A percentile compares a stretch with the other conserved stretches of the same genome.
Conservation (phyloP, 1,139 yeast genomes). For the Arxiozyma bovina region DNA sequence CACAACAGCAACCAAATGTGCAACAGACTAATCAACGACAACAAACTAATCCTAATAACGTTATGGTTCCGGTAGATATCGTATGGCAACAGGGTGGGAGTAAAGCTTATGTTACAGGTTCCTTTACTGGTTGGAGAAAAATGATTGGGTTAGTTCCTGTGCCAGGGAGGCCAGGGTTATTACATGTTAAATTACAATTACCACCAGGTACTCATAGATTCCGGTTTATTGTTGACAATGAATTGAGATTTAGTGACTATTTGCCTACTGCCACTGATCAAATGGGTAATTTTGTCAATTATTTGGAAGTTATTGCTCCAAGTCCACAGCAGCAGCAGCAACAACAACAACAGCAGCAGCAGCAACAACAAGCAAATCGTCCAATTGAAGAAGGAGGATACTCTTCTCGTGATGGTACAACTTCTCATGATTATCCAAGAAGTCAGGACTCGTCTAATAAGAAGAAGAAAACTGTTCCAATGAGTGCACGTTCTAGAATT, state of each 20-base stretch:
- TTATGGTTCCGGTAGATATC: conserved; percentile 61
- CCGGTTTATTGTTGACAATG: conserved; percentile 90
- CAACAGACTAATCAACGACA: conserved; percentile 7
- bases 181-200: conserved; percentile 50
- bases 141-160: conserved; percentile 67
- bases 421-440: background rate
- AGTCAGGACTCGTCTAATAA: conserved; percentile 23
- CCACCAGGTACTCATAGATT: conserved; percentile 88
- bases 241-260: conserved; percentile 79
- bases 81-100: conserved; percentile 93
- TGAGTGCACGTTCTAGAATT: conserved; percentile 31
- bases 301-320: conserved; percentile 62
- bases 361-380: conserved; percentile 21
- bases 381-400: background rate
- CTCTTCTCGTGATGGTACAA: background rate
- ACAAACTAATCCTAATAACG: conserved; percentile 2
- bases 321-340: conserved; percentile 23
- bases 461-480: conserved; percentile 12
- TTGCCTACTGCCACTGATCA: conserved; percentile 97
- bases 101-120: conserved; percentile 85
- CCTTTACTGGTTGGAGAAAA: conserved; percentile 94
- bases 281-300: conserved; percentile 92
- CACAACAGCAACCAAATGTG: conserved; percentile 6
- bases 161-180: conserved; percentile 32
- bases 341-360: conserved; percentile 25